phyloP scores from a whole-genome alignment of 768 basidiomycete species.

The Podaxis rugospora region DNA sequence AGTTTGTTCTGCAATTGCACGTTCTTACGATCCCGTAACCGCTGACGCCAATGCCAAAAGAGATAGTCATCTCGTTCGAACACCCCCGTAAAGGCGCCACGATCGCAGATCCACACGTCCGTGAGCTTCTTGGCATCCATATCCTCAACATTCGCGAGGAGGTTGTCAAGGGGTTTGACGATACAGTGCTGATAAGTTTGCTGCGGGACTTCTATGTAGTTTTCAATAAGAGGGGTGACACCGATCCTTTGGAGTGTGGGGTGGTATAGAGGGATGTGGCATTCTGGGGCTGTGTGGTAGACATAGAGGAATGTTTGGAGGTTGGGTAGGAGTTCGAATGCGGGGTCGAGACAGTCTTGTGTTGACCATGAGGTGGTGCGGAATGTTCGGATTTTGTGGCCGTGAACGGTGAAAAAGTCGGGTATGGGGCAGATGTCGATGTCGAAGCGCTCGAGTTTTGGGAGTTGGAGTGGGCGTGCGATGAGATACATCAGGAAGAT shows the following conservation, averaged over 20 bases:
- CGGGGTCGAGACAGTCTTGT: slow-evolving; percentile 26
- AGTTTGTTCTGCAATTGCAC: slow-evolving; percentile 3
- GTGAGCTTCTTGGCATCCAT: not conserved
- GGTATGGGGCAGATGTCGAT: slow-evolving; percentile 33
- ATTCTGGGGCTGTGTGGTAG: slow-evolving; percentile 22
- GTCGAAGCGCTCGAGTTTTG: slow-evolving; percentile 37
- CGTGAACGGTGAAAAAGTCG: slow-evolving; percentile 35
- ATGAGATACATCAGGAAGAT: slow-evolving; percentile 33
- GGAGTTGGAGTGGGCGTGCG: slow-evolving; percentile 29
- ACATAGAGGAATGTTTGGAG: slow-evolving; percentile 37
- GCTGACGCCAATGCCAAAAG: slow-evolving; percentile 6
- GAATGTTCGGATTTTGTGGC: slow-evolving; percentile 35
- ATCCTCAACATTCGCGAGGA: slow-evolving; percentile 6
- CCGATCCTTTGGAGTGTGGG: slow-evolving; percentile 37
- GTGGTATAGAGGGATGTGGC: slow-evolving; percentile 30
- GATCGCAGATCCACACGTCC: slow-evolving; percentile 10
- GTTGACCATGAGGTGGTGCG: slow-evolving; percentile 30
- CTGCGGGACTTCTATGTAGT: slow-evolving; percentile 29
- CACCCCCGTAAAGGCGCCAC: slow-evolving; percentile 18
- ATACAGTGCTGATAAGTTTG: slow-evolving; percentile 34
- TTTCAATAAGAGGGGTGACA: slow-evolving; percentile 36
- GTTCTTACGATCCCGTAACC: slow-evolving; percentile 1
- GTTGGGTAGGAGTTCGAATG: slow-evolving; percentile 34
- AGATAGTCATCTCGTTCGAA: slow-evolving; percentile 17
- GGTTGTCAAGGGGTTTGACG: slow-evolving; percentile 18